Conservation (phyloP, 2,329 filamentous ascomycete species). For the Acephala macrosclerotiorum region DNA sequence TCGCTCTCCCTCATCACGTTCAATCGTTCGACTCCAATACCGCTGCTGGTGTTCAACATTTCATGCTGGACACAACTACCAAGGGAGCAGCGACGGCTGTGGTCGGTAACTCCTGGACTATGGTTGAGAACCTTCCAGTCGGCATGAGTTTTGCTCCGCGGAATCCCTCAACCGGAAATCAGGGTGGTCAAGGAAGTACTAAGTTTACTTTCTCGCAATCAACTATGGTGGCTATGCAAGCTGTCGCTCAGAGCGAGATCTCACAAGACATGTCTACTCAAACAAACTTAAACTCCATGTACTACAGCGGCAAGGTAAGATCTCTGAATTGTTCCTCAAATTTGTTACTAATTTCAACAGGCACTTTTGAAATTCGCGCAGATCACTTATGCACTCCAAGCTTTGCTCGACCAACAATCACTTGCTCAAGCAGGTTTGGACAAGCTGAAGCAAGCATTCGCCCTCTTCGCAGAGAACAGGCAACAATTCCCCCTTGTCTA, state of each 20-base stretch:
- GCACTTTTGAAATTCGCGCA: conserved; percentile 79
- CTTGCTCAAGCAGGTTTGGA: conserved; percentile 65
- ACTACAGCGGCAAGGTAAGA: conserved; percentile 84
- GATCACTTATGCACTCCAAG: conserved; percentile 69
- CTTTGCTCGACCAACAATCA: conserved; percentile 65
- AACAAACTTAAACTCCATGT: conserved; percentile 84
- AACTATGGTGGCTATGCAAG: conserved; percentile 65
- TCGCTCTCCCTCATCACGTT: conserved; percentile 85
- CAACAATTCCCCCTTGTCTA: conserved; percentile 73
- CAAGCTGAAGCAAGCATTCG: conserved; percentile 71
- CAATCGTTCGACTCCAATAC: conserved; percentile 72
- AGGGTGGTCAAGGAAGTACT: conserved; percentile 43
- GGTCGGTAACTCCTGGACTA: conserved; percentile 75
- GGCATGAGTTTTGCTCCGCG: conserved; percentile 83
- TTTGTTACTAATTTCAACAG: conserved; percentile 50
- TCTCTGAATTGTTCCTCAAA: conserved; percentile 12
- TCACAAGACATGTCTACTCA: conserved; percentile 77
- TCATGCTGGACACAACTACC: conserved; percentile 80
- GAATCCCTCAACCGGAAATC: conserved; percentile 56
- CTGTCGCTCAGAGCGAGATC: conserved; percentile 75
- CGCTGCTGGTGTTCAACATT: conserved; percentile 53
- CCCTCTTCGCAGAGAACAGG: conserved; percentile 69
- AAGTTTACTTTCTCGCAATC: conserved; percentile 55
- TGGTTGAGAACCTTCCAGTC: conserved; percentile 77
- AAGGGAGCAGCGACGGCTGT: conserved; percentile 83